These are phyloP conservation scores for Cryptosporidium sp. DNA, from an alignment of 169 alveolate genomes.

Conservation along the genomic window DNA sequence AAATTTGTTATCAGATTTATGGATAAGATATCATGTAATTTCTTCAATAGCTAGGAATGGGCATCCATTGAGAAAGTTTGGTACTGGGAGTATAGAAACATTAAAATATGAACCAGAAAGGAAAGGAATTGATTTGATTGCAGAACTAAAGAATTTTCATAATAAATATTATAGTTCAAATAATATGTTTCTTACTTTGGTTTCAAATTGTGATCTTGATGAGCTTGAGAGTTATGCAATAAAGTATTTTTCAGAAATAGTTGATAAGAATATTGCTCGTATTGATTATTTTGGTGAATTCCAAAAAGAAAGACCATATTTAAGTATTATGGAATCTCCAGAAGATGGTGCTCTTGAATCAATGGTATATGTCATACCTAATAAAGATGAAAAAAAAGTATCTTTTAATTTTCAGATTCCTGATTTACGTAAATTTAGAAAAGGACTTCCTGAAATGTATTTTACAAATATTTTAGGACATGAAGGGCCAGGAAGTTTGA, in stretches of 20 bases:
- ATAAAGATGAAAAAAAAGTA: conserved; percentile 44
- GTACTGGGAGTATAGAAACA: conserved; percentile 79
- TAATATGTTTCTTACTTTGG: conserved; percentile 72
- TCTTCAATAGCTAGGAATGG: conserved; percentile 52
- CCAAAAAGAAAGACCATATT: conserved; percentile 51
- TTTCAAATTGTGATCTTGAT: conserved; percentile 41
- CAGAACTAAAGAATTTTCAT: conserved; percentile 76
- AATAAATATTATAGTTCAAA: conserved; percentile 68
- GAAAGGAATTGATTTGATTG: conserved; percentile 77
- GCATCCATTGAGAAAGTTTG: conserved; percentile 73
- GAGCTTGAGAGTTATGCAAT: conserved; percentile 24
- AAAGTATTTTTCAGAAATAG: conserved; percentile 49
- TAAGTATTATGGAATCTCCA: conserved; percentile 53
- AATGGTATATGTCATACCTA: conserved; percentile 34
- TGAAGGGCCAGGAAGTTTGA: conserved; percentile 60
- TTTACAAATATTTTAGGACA: conserved; percentile 49
- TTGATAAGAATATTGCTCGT: conserved; percentile 2
- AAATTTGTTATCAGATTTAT: conserved; percentile 77
- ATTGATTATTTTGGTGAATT: conserved; percentile 22
- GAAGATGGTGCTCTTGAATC: conserved; percentile 63
- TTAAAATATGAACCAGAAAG: conserved; percentile 74
- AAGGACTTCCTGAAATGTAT: conserved; percentile 56
- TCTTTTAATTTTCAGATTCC: conserved; percentile 54
- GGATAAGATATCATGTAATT: conserved; percentile 49
- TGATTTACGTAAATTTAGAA: conserved; percentile 44